Evolutionary conservation across 108 stramenopile species (phyloP).

Genomic region (Conticribra weissflogii): DNA sequence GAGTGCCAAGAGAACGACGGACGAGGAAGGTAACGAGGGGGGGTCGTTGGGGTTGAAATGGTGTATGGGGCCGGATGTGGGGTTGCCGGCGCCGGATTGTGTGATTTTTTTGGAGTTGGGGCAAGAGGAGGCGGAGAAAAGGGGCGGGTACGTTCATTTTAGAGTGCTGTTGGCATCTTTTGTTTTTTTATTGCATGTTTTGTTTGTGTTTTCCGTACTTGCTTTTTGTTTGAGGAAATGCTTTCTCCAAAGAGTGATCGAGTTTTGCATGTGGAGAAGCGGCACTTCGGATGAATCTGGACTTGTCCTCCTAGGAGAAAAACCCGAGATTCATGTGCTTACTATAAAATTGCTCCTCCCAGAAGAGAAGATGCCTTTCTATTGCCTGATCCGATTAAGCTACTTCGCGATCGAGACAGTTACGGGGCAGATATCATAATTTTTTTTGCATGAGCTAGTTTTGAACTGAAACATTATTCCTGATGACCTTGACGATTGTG

Average conservation of each 20-base stretch:
- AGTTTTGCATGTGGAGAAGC: background rate
- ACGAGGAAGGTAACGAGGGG: conserved; percentile 55
- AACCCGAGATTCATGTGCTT: too few species aligned
- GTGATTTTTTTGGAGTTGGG: conserved; percentile 94
- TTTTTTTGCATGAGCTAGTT: background rate
- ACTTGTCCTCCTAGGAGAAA: too few species aligned
- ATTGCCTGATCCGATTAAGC: conserved; percentile 54
- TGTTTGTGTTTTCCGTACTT: too few species aligned
- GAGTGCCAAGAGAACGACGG: conserved; percentile 79
- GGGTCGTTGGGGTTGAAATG: conserved; percentile 77
- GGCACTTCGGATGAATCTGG: too few species aligned
- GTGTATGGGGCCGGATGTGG: conserved; percentile 93
- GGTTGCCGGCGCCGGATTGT: conserved; percentile 96
- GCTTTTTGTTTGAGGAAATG: too few species aligned
- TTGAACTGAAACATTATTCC: conserved; percentile 25
- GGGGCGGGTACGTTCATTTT: conserved; percentile 88
- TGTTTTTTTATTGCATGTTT: background rate
- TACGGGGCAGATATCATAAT: conserved; percentile 45
- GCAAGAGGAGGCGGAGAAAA: conserved; percentile 86
- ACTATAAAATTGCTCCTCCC: conserved; percentile 4
- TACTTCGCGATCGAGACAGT: conserved; percentile 57
- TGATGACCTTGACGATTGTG: too few species aligned
- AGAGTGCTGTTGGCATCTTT: conserved; percentile 1
- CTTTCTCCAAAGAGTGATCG: background rate
- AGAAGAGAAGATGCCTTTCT: conserved; percentile 34